Evolutionary conservation across 306 rosid genomes (phyloP).

Genomic region (Oxytropis ochrocephala): DNA sequence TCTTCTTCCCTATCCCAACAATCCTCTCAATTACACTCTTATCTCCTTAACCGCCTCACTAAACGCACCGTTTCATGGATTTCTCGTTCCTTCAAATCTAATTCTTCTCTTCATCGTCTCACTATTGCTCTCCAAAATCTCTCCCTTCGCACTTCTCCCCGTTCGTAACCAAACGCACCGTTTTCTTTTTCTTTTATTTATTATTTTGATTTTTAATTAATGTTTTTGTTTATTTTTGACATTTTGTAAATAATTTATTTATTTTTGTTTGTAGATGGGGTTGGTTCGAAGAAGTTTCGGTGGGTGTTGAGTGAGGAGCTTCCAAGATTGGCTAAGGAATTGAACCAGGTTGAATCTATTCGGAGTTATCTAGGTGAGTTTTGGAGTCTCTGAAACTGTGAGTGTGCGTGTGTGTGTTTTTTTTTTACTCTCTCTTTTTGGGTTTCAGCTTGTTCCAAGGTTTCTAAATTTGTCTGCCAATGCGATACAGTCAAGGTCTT

Average conservation of each 20-base stretch:
- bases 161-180: conserved; percentile 16
- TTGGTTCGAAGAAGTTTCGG: conserved; percentile 45
- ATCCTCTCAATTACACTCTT: conserved; percentile 38
- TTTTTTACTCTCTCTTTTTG: background rate
- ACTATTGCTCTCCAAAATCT: conserved; percentile 36
- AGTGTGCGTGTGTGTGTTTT: background rate
- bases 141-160: conserved; percentile 44
- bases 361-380: conserved; percentile 59
- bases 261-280: conserved; percentile 23
- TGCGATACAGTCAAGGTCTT: too few relatives aligned
- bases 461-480: too few relatives aligned
- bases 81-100: conserved; percentile 40
- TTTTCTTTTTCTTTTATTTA: background rate
- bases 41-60: conserved; percentile 21
- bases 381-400: background rate
- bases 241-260: background rate
- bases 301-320: conserved; percentile 38
- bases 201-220: background rate
- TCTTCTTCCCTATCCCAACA: conserved; percentile 24
- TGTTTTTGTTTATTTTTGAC: background rate
- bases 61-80: conserved; percentile 55
- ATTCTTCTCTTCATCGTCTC: conserved; percentile 33
- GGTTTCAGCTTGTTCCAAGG: background rate
- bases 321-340: conserved; percentile 46
- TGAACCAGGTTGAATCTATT: conserved; percentile 38